These are phyloP conservation scores for Collybia mongolica DNA, from an alignment of 768 basidiomycete genomes.

Conservation along the genomic window DNA sequence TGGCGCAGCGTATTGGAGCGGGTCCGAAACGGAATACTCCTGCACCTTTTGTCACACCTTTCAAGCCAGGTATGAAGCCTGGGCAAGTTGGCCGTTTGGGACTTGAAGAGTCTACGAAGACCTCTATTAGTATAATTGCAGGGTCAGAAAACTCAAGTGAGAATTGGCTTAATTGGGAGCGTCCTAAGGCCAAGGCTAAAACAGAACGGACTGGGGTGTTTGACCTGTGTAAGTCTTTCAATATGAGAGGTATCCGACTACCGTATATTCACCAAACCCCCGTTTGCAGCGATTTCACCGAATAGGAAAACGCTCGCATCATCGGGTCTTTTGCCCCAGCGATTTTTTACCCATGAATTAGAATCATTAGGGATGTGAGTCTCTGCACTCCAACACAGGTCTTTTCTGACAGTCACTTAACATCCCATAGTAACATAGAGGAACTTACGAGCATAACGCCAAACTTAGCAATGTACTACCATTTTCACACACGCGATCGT, in stretches of 20 bases:
- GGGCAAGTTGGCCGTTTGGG: conserved; percentile 34
- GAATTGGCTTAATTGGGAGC: conserved; percentile 12
- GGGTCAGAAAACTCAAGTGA: conserved; percentile 12
- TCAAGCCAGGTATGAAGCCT: conserved; percentile 53
- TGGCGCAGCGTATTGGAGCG: not conserved
- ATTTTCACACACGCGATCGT: conserved; percentile 46
- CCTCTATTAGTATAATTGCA: conserved; percentile 7
- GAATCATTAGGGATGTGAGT: conserved; percentile 54
- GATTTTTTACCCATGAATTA: conserved; percentile 39
- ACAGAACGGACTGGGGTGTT: conserved; percentile 30
- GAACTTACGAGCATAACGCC: conserved; percentile 59
- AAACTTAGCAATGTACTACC: conserved; percentile 53
- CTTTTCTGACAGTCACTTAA: conserved; percentile 1
- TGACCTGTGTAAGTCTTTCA: conserved; percentile 38
- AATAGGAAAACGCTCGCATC: conserved; percentile 42
- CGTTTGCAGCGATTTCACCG: conserved; percentile 24
- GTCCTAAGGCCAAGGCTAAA: conserved; percentile 7
- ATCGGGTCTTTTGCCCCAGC: conserved; percentile 54
- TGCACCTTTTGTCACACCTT: conserved; percentile 59
- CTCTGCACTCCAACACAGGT: conserved; percentile 1
- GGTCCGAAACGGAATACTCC: conserved; percentile 23
- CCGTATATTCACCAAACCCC: not conserved
- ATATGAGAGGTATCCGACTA: no score
- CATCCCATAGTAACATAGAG: conserved; percentile 38
- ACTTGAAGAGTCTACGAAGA: conserved; percentile 22